Evolutionary conservation across 495 filamentous ascomycete species (phyloP).

Genomic region (Schizothecium vesticola): DNA sequence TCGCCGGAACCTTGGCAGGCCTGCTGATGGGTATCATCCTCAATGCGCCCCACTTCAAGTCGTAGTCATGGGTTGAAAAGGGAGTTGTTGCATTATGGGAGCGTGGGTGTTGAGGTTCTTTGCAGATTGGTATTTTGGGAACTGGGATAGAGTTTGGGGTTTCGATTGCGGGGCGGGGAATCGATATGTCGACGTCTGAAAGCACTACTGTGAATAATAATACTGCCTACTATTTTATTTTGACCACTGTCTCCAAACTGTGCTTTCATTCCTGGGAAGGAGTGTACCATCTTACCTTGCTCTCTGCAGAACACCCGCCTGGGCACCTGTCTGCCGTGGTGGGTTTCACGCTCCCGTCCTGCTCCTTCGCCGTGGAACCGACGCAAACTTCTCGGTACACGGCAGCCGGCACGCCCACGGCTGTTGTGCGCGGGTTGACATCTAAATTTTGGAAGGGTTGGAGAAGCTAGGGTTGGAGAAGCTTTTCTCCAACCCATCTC

Average conservation of each 20-base stretch:
- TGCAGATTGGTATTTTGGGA: neutral
- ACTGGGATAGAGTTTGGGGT: neutral
- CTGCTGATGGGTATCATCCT: slow-evolving; percentile 54
- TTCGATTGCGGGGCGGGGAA: too few species aligned
- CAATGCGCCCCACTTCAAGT: slow-evolving; percentile 45
- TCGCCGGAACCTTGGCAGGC: slow-evolving; percentile 52
- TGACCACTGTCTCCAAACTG: too few species aligned
- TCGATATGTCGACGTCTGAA: neutral
- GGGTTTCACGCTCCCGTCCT: neutral
- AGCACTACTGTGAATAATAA: too few species aligned
- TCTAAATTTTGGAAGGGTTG: too few species aligned
- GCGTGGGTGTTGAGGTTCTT: neutral
- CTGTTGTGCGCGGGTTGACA: too few species aligned
- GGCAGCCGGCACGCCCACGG: neutral
- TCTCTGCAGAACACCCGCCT: neutral
- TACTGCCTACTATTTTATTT: too few species aligned
- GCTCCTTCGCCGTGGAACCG: neutral
- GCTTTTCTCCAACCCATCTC: too few species aligned
- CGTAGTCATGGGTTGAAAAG: neutral
- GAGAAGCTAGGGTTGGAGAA: too few species aligned
- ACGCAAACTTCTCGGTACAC: neutral
- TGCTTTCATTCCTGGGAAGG: too few species aligned
- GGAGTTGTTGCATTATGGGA: neutral
- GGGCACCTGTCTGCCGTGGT: neutral
- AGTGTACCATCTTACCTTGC: too few species aligned